phyloP scores from a whole-genome alignment of 495 filamentous ascomycete genomes.

The Xylaria sp. region DNA sequence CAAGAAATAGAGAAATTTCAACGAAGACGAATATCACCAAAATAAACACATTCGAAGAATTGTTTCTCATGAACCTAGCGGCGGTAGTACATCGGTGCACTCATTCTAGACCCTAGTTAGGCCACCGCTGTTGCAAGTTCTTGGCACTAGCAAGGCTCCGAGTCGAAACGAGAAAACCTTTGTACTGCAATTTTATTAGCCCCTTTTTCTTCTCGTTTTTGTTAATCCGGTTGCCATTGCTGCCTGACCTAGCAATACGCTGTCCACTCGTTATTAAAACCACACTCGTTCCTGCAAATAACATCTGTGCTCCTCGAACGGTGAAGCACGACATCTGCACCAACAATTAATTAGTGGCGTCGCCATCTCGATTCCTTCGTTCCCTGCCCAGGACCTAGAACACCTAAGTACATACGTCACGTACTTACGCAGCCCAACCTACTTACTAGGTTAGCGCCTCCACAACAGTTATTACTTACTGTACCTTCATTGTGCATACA shows the following conservation, averaged over 20 bases:
- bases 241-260: not conserved
- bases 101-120: not conserved
- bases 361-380: not conserved
- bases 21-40: not conserved
- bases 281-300: not conserved
- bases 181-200: constrained; percentile 18
- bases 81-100: not conserved
- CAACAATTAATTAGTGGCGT: not conserved
- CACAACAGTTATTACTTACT: not conserved
- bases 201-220: constrained; percentile 7
- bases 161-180: not conserved
- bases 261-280: constrained; percentile 5
- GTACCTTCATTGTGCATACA: constrained; percentile 9
- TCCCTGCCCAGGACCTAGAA: too few species aligned
- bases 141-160: not conserved
- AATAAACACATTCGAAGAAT: not conserved
- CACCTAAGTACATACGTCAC: not conserved
- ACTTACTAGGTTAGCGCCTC: not conserved
- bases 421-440: not conserved
- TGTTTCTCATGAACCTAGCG: not conserved
- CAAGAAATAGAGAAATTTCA: not conserved
- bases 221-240: not conserved
- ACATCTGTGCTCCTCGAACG: not conserved
- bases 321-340: not conserved
- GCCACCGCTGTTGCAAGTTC: not conserved